Conservation (phyloP, 768 basidiomycete species). For the Calocera viscosa region DNA sequence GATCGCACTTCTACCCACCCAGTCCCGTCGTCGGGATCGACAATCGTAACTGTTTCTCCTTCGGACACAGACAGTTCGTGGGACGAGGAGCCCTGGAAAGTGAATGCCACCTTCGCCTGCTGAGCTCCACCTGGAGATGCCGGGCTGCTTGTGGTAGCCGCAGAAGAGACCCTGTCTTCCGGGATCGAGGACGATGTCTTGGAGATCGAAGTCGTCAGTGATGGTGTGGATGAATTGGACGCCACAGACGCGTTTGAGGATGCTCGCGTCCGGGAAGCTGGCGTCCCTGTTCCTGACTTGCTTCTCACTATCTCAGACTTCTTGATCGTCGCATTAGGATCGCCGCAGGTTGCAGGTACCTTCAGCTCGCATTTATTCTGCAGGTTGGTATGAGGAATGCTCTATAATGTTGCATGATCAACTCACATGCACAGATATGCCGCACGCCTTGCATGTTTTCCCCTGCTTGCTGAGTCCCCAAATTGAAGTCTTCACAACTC, state of each 20-base stretch:
- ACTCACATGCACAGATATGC: slow-evolving; percentile 52
- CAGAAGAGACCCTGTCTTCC: not conserved
- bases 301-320: slow-evolving; percentile 4
- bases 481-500: slow-evolving; percentile 48
- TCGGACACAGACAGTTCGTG: slow-evolving; percentile 32
- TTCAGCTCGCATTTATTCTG: slow-evolving; percentile 69
- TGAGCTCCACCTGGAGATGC: not conserved
- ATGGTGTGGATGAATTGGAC: slow-evolving; percentile 12
- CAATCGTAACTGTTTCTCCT: slow-evolving; percentile 47
- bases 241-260: slow-evolving; percentile 13
- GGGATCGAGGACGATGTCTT: not conserved
- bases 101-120: not conserved
- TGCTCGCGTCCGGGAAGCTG: slow-evolving; percentile 12
- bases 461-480: slow-evolving; percentile 83
- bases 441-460: slow-evolving; percentile 68
- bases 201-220: not conserved
- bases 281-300: not conserved
- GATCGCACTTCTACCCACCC: slow-evolving; percentile 73
- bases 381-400: not conserved
- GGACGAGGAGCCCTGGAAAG: not conserved
- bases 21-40: slow-evolving; percentile 74
- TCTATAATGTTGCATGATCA: not conserved
- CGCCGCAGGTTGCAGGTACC: slow-evolving; percentile 62
- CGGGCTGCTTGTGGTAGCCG: not conserved
- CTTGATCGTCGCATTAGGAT: slow-evolving; percentile 8